These are phyloP conservation scores for Septoria linicola DNA, from an alignment of 2,329 filamentous ascomycete species.

Conservation along the genomic window DNA sequence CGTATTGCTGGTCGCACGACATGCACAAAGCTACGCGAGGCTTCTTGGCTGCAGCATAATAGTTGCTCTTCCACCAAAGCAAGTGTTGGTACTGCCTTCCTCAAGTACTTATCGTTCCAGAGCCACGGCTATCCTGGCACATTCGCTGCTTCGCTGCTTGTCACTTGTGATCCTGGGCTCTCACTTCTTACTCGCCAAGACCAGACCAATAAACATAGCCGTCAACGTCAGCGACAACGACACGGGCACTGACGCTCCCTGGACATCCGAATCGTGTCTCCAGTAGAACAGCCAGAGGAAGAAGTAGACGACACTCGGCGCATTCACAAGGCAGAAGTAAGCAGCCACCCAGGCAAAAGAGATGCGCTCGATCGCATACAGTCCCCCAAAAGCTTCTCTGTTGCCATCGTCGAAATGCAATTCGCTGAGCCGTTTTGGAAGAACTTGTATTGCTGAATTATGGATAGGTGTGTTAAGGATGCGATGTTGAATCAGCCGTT, in stretches of 20 bases:
- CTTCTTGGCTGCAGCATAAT: too few relatives aligned
- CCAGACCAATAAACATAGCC: neutral
- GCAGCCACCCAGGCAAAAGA: neutral
- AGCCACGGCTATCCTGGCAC: too few relatives aligned
- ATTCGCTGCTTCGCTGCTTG: too few relatives aligned
- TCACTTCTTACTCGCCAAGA: neutral
- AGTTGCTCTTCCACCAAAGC: too few relatives aligned
- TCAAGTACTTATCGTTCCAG: too few relatives aligned
- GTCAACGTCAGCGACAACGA: conserved; percentile 11
- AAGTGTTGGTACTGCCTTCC: too few relatives aligned
- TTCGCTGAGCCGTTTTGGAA: neutral
- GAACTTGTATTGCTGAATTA: neutral
- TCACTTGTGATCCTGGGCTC: too few relatives aligned
- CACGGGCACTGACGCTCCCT: conserved; percentile 10
- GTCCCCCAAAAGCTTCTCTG: conserved; percentile 10
- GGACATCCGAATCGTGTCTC: conserved; percentile 6
- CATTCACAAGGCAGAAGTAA: neutral
- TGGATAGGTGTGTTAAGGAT: neutral
- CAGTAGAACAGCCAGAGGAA: conserved; percentile 16
- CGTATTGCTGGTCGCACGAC: too few relatives aligned
- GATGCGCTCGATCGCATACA: conserved; percentile 7
- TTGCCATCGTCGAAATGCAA: neutral
- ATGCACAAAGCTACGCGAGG: too few relatives aligned
- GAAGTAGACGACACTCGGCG: conserved; percentile 10
- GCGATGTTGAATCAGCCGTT: neutral